phyloP scores from a whole-genome alignment of 2,329 filamentous ascomycete species.

The Pseudogymnoascus pannorum region DNA sequence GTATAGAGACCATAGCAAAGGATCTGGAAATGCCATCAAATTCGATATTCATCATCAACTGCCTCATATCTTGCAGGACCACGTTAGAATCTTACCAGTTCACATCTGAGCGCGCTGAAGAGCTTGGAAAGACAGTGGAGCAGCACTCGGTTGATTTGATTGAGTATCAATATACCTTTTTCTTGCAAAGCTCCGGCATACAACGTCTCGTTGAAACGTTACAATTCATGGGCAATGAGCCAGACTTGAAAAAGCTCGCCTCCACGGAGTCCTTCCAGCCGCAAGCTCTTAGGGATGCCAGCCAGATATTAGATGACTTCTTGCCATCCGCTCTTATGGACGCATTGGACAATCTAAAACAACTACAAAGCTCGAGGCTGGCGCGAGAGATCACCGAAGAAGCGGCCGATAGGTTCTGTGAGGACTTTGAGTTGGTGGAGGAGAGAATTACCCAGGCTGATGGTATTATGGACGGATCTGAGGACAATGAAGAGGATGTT shows the following conservation, averaged over 20 bases:
- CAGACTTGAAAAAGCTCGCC: slow-evolving; percentile 40
- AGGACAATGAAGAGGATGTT: slow-evolving; percentile 20
- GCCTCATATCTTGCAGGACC: slow-evolving; percentile 50
- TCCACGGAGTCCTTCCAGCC: slow-evolving; percentile 54
- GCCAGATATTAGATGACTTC: slow-evolving; percentile 80
- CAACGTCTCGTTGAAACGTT: slow-evolving; percentile 54
- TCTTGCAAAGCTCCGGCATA: slow-evolving; percentile 69
- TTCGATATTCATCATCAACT: slow-evolving; percentile 69
- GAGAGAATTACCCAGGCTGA: slow-evolving; percentile 52
- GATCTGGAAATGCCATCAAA: slow-evolving; percentile 51
- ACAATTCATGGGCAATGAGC: slow-evolving; percentile 17
- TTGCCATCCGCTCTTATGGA: slow-evolving; percentile 90
- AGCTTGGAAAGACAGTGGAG: slow-evolving; percentile 50
- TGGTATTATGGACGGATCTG: slow-evolving; percentile 32
- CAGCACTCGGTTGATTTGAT: slow-evolving; percentile 51
- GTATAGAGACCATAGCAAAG: slow-evolving; percentile 63
- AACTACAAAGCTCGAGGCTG: slow-evolving; percentile 63
- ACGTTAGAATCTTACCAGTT: slow-evolving; percentile 57
- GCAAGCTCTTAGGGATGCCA: slow-evolving; percentile 54
- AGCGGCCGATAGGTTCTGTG: slow-evolving; percentile 76
- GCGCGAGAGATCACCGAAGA: slow-evolving; percentile 72
- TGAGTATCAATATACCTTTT: slow-evolving; percentile 63
- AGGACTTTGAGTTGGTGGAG: slow-evolving; percentile 70
- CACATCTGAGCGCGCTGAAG: slow-evolving; percentile 45
- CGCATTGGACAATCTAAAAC: slow-evolving; percentile 71